Conservation (phyloP, 176 grass and related monocot genomes). For the Musa schizocarpa region DNA sequence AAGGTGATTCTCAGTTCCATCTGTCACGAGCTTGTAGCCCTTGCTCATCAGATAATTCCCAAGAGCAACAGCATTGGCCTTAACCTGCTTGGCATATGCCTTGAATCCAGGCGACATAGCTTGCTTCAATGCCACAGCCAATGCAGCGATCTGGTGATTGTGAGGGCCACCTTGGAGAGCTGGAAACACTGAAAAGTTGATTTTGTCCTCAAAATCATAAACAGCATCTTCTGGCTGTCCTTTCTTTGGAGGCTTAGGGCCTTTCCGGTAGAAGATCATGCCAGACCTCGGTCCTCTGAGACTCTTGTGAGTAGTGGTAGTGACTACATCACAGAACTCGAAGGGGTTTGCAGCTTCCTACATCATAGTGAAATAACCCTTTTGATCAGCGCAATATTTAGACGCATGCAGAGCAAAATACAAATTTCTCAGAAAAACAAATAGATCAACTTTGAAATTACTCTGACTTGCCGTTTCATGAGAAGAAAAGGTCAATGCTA, state of each 20-base stretch:
- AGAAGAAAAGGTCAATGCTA: not conserved
- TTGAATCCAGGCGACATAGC: slow-evolving; percentile 75
- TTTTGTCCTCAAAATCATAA: slow-evolving; percentile 88
- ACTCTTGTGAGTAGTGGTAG: slow-evolving; percentile 93
- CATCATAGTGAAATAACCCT: not conserved
- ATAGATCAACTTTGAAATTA: not conserved
- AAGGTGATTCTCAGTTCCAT: slow-evolving; percentile 98
- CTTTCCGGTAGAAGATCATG: slow-evolving; percentile 99
- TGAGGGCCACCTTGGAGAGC: slow-evolving; percentile 97
- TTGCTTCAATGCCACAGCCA: slow-evolving; percentile 89
- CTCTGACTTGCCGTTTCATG: not conserved
- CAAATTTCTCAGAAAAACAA: not conserved
- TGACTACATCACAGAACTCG: slow-evolving; percentile 87
- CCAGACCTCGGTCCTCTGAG: slow-evolving; percentile 86
- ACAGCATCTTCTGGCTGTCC: slow-evolving; percentile 85
- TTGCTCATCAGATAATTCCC: slow-evolving; percentile 97
- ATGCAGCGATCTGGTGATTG: slow-evolving; percentile 96
- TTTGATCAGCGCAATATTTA: not conserved
- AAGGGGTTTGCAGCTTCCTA: slow-evolving; percentile 97
- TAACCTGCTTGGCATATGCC: slow-evolving; percentile 89
- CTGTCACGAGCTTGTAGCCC: slow-evolving; percentile 94
- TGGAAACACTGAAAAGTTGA: slow-evolving; percentile 96
- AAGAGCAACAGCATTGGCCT: slow-evolving; percentile 79
- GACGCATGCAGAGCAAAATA: not conserved
- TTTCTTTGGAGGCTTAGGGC: slow-evolving; percentile 93